Percentiles rank a stretch among this genome's conserved stretches.
Conservation (phyloP, 257 asterid genomes). For the Solanum bulbocastanum region DNA sequence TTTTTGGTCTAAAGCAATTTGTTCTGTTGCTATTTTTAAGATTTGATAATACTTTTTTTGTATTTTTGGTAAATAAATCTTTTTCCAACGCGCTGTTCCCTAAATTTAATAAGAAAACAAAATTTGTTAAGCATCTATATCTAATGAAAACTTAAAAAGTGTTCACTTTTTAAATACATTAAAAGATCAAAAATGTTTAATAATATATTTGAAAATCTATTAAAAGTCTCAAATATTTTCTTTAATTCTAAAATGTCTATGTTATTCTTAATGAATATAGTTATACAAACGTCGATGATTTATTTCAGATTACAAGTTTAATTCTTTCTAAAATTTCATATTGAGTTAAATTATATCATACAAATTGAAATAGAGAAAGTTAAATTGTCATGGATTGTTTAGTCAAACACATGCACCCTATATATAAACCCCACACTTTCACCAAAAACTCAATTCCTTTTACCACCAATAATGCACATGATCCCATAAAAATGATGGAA, state of each 20-base stretch:
- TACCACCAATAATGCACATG: not conserved
- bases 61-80: not conserved
- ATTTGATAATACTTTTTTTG: not conserved
- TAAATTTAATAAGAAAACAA: not conserved
- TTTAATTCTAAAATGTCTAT: too few species aligned
- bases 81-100: not conserved
- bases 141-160: not conserved
- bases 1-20: not conserved
- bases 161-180: not conserved
- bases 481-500: not conserved
- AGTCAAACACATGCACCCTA: not conserved
- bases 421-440: not conserved
- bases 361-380: too few species aligned
- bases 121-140: not conserved
- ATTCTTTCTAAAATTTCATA: too few species aligned
- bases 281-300: too few species aligned
- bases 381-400: not conserved
- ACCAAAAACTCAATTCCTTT: not conserved
- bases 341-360: too few species aligned
- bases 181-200: not conserved
- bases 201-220: not conserved
- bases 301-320: too few species aligned
- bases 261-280: not conserved
- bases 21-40: not conserved
- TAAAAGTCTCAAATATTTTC: too few species aligned